These are phyloP conservation scores for Aspergillus awamori DNA, from an alignment of 2,329 filamentous ascomycete genomes.

Conservation along the genomic window DNA sequence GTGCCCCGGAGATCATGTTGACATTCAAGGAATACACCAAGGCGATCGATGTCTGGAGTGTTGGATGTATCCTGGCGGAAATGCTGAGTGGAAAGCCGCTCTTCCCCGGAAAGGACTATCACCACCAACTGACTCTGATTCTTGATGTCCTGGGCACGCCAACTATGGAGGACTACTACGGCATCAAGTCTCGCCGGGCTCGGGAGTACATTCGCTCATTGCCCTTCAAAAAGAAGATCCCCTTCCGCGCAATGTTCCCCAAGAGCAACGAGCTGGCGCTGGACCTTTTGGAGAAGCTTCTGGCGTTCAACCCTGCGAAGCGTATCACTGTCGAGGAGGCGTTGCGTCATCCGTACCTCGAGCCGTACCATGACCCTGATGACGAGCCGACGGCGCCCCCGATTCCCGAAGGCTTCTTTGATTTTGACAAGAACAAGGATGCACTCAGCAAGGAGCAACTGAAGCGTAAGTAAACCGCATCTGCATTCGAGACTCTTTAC, in stretches of 20 bases:
- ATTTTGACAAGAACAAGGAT: slow-evolving; percentile 99
- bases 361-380: slow-evolving; percentile 98
- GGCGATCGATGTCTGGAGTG: slow-evolving; percentile 98
- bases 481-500: not conserved
- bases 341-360: slow-evolving; percentile 94
- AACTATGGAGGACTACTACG: slow-evolving; percentile 99
- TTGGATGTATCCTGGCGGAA: slow-evolving; percentile 95
- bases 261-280: slow-evolving; percentile 98
- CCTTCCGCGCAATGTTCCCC: slow-evolving; percentile 94
- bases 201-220: slow-evolving; percentile 97
- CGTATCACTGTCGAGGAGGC: slow-evolving; percentile 97
- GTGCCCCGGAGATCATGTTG: slow-evolving; percentile 98
- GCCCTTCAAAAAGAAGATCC: slow-evolving; percentile 99
- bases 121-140: slow-evolving; percentile 96
- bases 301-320: slow-evolving; percentile 98
- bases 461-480: slow-evolving; percentile 63
- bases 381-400: slow-evolving; percentile 96
- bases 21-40: slow-evolving; percentile 99
- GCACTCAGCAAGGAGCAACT: slow-evolving; percentile 96
- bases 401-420: slow-evolving; percentile 98
- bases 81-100: slow-evolving; percentile 98
- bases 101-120: slow-evolving; percentile 98
- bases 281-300: slow-evolving; percentile 89
- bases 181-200: slow-evolving; percentile 96
- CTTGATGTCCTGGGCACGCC: slow-evolving; percentile 96